Evolutionary conservation across 768 basidiomycete species (phyloP).

Genomic region (Phylloporus sp.): DNA sequence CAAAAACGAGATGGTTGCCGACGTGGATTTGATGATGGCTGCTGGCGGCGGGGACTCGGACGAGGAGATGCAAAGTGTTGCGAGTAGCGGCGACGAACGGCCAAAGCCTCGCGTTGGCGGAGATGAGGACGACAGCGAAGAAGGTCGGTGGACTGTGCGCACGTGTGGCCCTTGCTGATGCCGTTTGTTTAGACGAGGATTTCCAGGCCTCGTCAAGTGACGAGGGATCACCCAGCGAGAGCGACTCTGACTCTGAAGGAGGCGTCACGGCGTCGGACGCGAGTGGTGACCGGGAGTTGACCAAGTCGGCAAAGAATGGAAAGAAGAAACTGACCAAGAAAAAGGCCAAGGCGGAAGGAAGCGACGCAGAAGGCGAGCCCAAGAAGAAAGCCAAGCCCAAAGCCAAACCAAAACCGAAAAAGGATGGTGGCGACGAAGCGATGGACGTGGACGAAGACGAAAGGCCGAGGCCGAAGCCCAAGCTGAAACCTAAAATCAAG

Average conservation of each 20-base stretch:
- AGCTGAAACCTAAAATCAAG: constrained; percentile 35
- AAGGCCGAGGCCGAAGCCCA: constrained; percentile 35
- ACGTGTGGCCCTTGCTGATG: neutral
- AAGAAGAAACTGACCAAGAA: constrained; percentile 36
- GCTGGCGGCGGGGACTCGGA: constrained; percentile 65
- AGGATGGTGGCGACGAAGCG: constrained; percentile 40
- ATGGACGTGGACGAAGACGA: constrained; percentile 47
- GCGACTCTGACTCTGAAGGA: constrained; percentile 56
- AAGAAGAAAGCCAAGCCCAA: constrained; percentile 49
- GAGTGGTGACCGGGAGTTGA: constrained; percentile 68
- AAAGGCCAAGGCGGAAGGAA: constrained; percentile 42
- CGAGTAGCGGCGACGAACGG: constrained; percentile 61
- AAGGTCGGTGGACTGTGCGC: constrained; percentile 40
- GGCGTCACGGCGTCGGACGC: constrained; percentile 82
- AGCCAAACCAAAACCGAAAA: constrained; percentile 36
- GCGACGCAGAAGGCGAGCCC: constrained; percentile 39
- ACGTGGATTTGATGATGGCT: constrained; percentile 70
- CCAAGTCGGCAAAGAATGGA: constrained; percentile 34
- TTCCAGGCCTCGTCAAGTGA: constrained; percentile 86
- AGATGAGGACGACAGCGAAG: constrained; percentile 71
- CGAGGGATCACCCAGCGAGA: constrained; percentile 79
- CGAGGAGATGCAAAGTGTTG: constrained; percentile 79
- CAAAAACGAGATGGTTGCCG: constrained; percentile 94
- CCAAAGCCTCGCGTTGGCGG: constrained; percentile 46
- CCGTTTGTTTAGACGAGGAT: constrained; percentile 63